Conservation (phyloP, 2,329 filamentous ascomycete species). For the Trichophyton verrucosum region DNA sequence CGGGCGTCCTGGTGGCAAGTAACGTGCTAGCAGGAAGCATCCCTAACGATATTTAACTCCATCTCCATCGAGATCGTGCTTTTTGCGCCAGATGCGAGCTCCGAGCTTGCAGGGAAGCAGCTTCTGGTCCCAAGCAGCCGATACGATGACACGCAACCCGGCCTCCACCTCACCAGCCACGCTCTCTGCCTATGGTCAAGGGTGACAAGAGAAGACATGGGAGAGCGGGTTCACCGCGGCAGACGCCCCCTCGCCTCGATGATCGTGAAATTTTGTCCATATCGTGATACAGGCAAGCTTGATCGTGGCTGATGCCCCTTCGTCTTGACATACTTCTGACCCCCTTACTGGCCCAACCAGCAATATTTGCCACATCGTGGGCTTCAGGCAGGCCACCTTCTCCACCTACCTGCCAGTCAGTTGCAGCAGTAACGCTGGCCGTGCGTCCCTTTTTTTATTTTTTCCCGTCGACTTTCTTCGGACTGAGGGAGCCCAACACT, state of each 20-base stretch:
- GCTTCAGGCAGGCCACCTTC: not conserved
- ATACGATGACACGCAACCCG: not conserved
- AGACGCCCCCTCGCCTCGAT: not conserved
- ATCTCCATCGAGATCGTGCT: conserved; percentile 1
- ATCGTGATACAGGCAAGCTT: not conserved
- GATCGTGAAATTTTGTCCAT: not conserved
- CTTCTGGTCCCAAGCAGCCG: not conserved
- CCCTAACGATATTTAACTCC: not conserved
- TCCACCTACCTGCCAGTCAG: not conserved
- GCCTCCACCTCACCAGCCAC: conserved; percentile 2
- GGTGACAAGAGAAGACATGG: not conserved
- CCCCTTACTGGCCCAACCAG: not conserved
- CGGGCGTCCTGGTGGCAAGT: not conserved
- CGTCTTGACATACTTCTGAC: not conserved
- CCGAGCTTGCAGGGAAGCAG: not conserved
- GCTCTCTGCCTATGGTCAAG: not conserved
- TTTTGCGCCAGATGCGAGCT: not conserved
- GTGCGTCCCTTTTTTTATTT: not conserved
- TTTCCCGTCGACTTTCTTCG: not conserved
- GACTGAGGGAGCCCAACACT: not conserved
- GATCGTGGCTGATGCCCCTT: not conserved
- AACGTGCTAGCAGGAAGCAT: not conserved
- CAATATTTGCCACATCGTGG: not conserved
- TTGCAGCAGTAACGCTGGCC: not conserved
- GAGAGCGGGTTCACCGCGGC: not conserved